Evolutionary conservation across 2,329 filamentous ascomycete genomes (phyloP).

Genomic region (Botrytis fragariae): DNA sequence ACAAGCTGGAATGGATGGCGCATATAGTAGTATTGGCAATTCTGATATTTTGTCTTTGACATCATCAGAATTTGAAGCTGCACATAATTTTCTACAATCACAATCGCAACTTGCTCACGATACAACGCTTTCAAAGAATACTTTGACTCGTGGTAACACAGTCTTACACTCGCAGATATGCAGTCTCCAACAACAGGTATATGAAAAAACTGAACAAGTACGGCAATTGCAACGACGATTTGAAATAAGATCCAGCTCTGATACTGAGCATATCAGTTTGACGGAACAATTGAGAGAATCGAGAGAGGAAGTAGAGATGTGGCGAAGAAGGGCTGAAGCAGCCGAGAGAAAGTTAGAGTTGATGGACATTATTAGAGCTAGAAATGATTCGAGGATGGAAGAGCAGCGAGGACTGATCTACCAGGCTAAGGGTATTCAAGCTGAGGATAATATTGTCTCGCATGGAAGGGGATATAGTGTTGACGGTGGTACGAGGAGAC

Average conservation of each 20-base stretch:
- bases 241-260: conserved; percentile 43
- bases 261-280: conserved; percentile 42
- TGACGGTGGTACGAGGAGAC: conserved; percentile 13
- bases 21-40: conserved; percentile 15
- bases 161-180: conserved; percentile 50
- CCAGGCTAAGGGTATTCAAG: neutral
- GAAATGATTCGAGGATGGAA: conserved; percentile 4
- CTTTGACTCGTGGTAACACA: conserved; percentile 33
- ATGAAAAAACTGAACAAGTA: conserved; percentile 47
- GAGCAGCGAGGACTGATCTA: neutral
- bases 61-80: conserved; percentile 10
- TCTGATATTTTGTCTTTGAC: neutral
- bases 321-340: conserved; percentile 54
- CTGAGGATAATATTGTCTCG: neutral
- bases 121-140: neutral
- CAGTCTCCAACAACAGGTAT: conserved; percentile 49
- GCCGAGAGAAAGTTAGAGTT: conserved; percentile 53
- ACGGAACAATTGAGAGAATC: conserved; percentile 48
- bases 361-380: conserved; percentile 23
- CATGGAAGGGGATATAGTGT: conserved; percentile 16
- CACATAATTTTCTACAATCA: conserved; percentile 1
- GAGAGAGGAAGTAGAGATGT: conserved; percentile 46
- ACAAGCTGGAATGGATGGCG: conserved; percentile 14
- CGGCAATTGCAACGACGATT: conserved; percentile 47
- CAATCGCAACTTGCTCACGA: conserved; percentile 8